phyloP scores from a whole-genome alignment of 2,329 filamentous ascomycete species.

The Paecilomyces dactylethromorphus region DNA sequence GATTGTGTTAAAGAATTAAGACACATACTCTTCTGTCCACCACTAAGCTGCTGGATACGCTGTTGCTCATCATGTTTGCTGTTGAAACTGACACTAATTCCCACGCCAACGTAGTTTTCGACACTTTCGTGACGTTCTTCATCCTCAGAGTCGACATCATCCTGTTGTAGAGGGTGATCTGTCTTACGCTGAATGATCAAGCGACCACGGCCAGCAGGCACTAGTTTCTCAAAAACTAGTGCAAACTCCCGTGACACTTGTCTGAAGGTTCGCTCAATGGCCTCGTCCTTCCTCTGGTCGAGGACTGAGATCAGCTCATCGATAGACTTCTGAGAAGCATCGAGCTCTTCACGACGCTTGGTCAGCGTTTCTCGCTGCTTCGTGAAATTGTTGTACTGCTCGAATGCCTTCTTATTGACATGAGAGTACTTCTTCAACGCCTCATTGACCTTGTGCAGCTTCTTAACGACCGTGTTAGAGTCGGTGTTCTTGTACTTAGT shows the following conservation, averaged over 20 bases:
- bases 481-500: constrained; percentile 82
- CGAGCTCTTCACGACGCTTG: constrained; percentile 77
- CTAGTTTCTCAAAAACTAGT: constrained; percentile 87
- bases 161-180: constrained; percentile 59
- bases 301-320: constrained; percentile 87
- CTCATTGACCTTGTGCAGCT: constrained; percentile 85
- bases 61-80: constrained; percentile 98
- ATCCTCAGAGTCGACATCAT: constrained; percentile 62
- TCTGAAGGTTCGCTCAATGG: constrained; percentile 96
- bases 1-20: background rate
- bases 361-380: constrained; percentile 82
- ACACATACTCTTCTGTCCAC: constrained; percentile 87
- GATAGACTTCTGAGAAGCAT: constrained; percentile 78
- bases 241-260: constrained; percentile 93
- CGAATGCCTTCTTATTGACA: constrained; percentile 99
- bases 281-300: constrained; percentile 93
- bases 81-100: constrained; percentile 97
- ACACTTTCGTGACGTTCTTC: constrained; percentile 58
- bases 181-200: constrained; percentile 88
- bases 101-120: constrained; percentile 93
- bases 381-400: constrained; percentile 97
- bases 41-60: constrained; percentile 91
- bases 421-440: constrained; percentile 93
- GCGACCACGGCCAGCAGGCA: constrained; percentile 85
- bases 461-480: constrained; percentile 64